Percentiles rank a stretch among this genome's conserved stretches.
phyloP scores from a whole-genome alignment of 805 yeast species.

The Maudiozyma pseudohumilis region DNA sequence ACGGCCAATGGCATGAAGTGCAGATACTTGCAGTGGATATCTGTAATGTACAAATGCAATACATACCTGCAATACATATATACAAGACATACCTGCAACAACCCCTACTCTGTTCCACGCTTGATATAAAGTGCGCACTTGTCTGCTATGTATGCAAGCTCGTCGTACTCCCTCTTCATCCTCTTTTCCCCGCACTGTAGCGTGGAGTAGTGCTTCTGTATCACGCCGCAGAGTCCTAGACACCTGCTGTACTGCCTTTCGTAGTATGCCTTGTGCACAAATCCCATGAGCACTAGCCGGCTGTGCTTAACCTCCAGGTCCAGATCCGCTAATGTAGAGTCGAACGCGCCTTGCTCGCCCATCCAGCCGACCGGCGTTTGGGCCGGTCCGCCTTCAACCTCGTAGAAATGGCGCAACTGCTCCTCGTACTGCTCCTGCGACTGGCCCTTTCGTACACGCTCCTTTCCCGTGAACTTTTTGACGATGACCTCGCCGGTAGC shows the following conservation, averaged over 20 bases:
- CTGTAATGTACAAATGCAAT: too few species aligned
- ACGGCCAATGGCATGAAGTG: too few species aligned
- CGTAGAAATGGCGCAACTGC: constrained; percentile 43
- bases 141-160: constrained; percentile 30
- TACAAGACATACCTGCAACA: background rate
- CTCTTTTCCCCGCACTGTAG: constrained; percentile 27
- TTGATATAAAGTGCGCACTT: constrained; percentile 4
- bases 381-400: constrained; percentile 44
- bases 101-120: background rate
- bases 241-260: constrained; percentile 43
- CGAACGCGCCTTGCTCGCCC: constrained; percentile 5
- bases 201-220: constrained; percentile 18
- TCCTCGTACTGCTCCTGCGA: constrained; percentile 48
- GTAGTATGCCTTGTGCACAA: constrained; percentile 56
- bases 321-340: constrained; percentile 7
- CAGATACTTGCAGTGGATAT: too few species aligned
- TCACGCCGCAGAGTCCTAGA: constrained; percentile 33
- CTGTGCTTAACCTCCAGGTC: constrained; percentile 40
- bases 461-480: constrained; percentile 37
- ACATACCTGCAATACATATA: too few species aligned
- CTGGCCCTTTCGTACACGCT: constrained; percentile 57
- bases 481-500: constrained; percentile 36
- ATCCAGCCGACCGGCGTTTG: constrained; percentile 34
- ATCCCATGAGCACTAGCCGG: constrained; percentile 45
- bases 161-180: constrained; percentile 41